Evolutionary conservation across 2,329 filamentous ascomycete species (phyloP).

Genomic region (Bretziella fagacearum): DNA sequence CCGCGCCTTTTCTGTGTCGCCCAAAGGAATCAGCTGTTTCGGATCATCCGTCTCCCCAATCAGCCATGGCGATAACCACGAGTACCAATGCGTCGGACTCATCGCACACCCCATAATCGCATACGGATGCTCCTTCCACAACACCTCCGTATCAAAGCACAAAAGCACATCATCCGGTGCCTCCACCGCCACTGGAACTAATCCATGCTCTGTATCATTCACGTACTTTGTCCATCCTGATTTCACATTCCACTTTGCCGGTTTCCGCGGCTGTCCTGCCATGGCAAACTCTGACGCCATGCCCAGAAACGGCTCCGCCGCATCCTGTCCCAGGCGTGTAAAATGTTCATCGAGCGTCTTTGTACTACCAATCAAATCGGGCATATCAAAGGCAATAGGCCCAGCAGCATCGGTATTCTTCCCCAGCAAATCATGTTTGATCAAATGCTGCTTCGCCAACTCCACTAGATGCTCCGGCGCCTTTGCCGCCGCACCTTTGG

Average conservation of each 20-base stretch:
- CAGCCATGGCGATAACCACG: conserved; percentile 92
- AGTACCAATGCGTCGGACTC: conserved; percentile 85
- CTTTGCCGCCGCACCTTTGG: conserved; percentile 31
- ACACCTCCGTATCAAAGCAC: conserved; percentile 89
- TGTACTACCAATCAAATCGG: conserved; percentile 48
- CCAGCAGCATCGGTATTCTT: conserved; percentile 66
- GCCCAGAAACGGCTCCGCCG: conserved; percentile 66
- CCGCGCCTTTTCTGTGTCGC: conserved; percentile 53
- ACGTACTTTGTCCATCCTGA: conserved; percentile 96
- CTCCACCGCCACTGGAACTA: conserved; percentile 43
- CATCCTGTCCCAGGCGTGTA: conserved; percentile 67
- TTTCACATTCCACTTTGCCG: conserved; percentile 53
- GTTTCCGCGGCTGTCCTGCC: conserved; percentile 40
- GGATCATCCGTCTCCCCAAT: conserved; percentile 63
- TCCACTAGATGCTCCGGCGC: conserved; percentile 52
- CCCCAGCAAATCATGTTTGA: conserved; percentile 69
- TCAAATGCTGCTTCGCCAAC: conserved; percentile 66
- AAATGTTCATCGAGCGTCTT: conserved; percentile 85
- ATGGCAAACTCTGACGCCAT: conserved; percentile 58
- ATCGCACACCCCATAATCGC: conserved; percentile 95
- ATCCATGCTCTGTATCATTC: conserved; percentile 42
- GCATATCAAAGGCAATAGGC: conserved; percentile 76
- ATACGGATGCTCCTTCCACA: conserved; percentile 86
- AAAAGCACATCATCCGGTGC: conserved; percentile 67
- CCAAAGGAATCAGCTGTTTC: conserved; percentile 72